Percentiles rank a stretch among this genome's conserved stretches.
Evolutionary conservation across 75 land plant species (phyloP).

Genomic region (Larix kaempferi): DNA sequence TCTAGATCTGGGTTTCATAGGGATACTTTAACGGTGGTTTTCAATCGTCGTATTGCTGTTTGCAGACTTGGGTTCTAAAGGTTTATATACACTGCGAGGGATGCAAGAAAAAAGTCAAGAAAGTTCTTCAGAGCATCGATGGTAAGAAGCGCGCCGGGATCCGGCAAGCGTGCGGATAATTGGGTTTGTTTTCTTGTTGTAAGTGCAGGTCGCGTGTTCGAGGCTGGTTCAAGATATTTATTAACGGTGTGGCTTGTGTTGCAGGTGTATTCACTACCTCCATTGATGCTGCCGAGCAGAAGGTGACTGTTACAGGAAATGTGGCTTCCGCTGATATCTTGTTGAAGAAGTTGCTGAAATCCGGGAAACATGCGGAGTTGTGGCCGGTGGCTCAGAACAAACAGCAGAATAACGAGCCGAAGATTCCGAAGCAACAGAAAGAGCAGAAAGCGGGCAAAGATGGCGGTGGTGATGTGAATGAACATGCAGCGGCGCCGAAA

Average conservation of each 20-base stretch:
- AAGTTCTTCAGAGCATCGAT: slow-evolving; percentile 55
- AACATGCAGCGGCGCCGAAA: too few relatives aligned
- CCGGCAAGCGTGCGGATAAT: neutral
- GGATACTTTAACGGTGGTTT: too few relatives aligned
- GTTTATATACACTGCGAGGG: slow-evolving; percentile 77
- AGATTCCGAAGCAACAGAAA: too few relatives aligned
- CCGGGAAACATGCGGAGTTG: slow-evolving; percentile 28
- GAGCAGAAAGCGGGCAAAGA: too few relatives aligned
- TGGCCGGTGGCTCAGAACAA: slow-evolving; percentile 1
- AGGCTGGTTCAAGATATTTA: neutral
- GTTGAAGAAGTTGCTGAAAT: slow-evolving; percentile 27
- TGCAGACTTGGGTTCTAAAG: slow-evolving; percentile 60
- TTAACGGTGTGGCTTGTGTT: neutral
- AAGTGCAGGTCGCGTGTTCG: neutral
- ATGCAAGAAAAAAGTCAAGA: slow-evolving; percentile 75
- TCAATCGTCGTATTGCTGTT: too few relatives aligned
- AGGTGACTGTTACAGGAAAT: slow-evolving; percentile 30
- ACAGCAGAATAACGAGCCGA: too few relatives aligned
- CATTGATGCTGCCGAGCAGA: slow-evolving; percentile 27
- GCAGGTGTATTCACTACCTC: slow-evolving; percentile 27
- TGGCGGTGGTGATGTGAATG: too few relatives aligned
- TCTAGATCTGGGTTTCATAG: too few relatives aligned
- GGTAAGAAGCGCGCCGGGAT: slow-evolving; percentile 21
- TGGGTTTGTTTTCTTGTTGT: neutral
- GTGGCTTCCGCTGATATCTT: slow-evolving; percentile 16